Evolutionary conservation across 2,329 filamentous ascomycete genomes (phyloP).

Genomic region (Beauveria sp.): DNA sequence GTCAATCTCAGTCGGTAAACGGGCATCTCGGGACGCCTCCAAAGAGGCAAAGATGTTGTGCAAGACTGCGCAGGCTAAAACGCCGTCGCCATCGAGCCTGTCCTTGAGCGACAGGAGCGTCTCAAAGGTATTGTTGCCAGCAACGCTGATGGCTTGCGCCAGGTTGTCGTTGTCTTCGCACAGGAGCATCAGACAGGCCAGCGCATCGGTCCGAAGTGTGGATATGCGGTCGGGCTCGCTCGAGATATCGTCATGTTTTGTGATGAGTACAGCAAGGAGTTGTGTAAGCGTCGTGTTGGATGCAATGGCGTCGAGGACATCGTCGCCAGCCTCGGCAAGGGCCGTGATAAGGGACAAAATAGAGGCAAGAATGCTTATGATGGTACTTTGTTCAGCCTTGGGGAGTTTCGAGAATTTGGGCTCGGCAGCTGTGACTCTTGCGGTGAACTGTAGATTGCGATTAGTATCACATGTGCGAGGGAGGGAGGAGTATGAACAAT

Average conservation of each 20-base stretch:
- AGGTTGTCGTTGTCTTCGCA: conserved; percentile 53
- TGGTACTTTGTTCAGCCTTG: conserved; percentile 44
- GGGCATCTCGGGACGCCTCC: conserved; percentile 16
- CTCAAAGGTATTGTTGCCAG: conserved; percentile 31
- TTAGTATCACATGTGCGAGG: background rate
- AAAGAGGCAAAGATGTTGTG: conserved; percentile 52
- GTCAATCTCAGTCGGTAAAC: conserved; percentile 22
- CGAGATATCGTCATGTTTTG: conserved; percentile 29
- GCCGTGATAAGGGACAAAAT: conserved; percentile 45
- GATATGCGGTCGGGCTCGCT: conserved; percentile 35
- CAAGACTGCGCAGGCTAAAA: conserved; percentile 52
- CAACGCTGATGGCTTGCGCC: conserved; percentile 40
- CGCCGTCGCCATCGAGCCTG: conserved; percentile 38
- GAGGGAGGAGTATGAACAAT: background rate
- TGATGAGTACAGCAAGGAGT: conserved; percentile 47
- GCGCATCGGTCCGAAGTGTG: conserved; percentile 35
- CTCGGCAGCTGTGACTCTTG: conserved; percentile 34
- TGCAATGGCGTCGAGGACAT: conserved; percentile 49
- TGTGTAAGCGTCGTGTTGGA: conserved; percentile 39
- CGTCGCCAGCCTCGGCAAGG: conserved; percentile 51
- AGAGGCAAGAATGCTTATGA: conserved; percentile 48
- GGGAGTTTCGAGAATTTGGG: conserved; percentile 38
- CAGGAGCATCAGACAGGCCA: conserved; percentile 49
- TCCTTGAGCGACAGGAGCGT: conserved; percentile 41
- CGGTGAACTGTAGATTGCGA: conserved; percentile 28